These are phyloP conservation scores for Fusarium praegraminearum DNA, from an alignment of 2,329 filamentous ascomycete species.

Conservation along the genomic window DNA sequence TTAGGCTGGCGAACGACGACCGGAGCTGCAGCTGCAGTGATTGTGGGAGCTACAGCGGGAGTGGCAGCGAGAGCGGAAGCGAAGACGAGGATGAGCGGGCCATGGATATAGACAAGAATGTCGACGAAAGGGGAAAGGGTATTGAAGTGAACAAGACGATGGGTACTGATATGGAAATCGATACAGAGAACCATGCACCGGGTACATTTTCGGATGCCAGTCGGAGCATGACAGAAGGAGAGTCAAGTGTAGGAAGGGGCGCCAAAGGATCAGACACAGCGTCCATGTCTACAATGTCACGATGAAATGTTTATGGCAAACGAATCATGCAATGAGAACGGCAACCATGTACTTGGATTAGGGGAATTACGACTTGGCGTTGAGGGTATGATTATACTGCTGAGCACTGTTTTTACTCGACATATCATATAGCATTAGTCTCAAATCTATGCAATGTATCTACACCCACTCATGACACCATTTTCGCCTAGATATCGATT, in stretches of 20 bases:
- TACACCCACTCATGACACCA: slow-evolving; percentile 4
- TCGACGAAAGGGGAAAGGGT: slow-evolving; percentile 15
- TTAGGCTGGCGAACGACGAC: slow-evolving; percentile 64
- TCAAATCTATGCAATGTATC: slow-evolving; percentile 13
- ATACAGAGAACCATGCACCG: slow-evolving; percentile 39
- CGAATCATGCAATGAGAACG: slow-evolving; percentile 13
- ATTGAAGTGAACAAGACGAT: slow-evolving; percentile 30
- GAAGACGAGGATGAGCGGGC: slow-evolving; percentile 32
- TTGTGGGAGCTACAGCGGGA: slow-evolving; percentile 52
- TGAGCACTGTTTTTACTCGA: slow-evolving; percentile 6
- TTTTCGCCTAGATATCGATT: slow-evolving; percentile 2
- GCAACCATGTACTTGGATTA: slow-evolving; percentile 2
- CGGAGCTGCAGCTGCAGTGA: slow-evolving; percentile 57
- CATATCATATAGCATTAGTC: slow-evolving; percentile 6
- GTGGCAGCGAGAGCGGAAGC: slow-evolving; percentile 40
- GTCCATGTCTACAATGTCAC: slow-evolving; percentile 52
- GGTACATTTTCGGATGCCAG: slow-evolving; percentile 54
- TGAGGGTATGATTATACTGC: neutral
- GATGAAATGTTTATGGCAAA: slow-evolving; percentile 25
- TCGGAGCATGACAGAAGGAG: slow-evolving; percentile 54
- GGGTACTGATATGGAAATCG: slow-evolving; percentile 41
- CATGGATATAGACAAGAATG: slow-evolving; percentile 38
- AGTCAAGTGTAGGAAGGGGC: slow-evolving; percentile 51
- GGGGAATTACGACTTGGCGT: slow-evolving; percentile 10
- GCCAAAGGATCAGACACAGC: slow-evolving; percentile 56